Evolutionary conservation across 2,329 filamentous ascomycete genomes (phyloP).

Genomic region (Fusarium sp.): DNA sequence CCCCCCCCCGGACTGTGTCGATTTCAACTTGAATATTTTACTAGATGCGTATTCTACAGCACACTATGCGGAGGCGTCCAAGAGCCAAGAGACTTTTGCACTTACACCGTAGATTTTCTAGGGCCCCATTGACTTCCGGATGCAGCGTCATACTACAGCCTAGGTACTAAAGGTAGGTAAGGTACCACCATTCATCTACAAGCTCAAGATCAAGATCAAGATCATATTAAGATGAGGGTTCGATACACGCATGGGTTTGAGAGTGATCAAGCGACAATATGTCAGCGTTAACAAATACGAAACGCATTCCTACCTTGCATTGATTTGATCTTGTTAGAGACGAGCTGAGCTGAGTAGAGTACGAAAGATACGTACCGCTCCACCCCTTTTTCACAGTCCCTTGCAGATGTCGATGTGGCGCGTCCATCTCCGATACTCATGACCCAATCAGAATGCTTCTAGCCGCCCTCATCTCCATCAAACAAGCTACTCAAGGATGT

Average conservation of each 20-base stretch:
- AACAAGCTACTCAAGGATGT: slow-evolving; percentile 42
- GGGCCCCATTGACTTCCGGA: slow-evolving; percentile 27
- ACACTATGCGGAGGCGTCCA: slow-evolving; percentile 9
- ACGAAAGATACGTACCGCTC: slow-evolving; percentile 12
- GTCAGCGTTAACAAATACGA: slow-evolving; percentile 33
- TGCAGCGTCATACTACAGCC: slow-evolving; percentile 16
- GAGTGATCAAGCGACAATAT: not conserved
- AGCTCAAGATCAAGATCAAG: too few relatives aligned
- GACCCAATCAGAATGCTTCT: slow-evolving; percentile 14
- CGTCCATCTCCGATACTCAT: not conserved
- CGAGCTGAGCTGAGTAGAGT: not conserved
- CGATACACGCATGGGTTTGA: slow-evolving; percentile 3
- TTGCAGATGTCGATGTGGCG: slow-evolving; percentile 29
- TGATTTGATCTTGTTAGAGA: slow-evolving; percentile 8
- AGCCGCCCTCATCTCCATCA: slow-evolving; percentile 31
- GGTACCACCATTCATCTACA: not conserved
- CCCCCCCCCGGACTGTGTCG: slow-evolving; percentile 58
- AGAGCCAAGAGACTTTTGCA: slow-evolving; percentile 7
- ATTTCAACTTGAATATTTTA: not conserved
- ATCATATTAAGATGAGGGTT: slow-evolving; percentile 14
- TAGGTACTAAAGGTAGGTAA: too few relatives aligned
- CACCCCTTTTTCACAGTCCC: slow-evolving; percentile 15
- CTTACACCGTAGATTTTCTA: not conserved
- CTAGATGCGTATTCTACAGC: slow-evolving; percentile 4
- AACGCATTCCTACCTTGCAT: slow-evolving; percentile 33